Base-by-base conservation (phyloP, 805 yeast species). In the Teunomyces gatunensis region DNA sequence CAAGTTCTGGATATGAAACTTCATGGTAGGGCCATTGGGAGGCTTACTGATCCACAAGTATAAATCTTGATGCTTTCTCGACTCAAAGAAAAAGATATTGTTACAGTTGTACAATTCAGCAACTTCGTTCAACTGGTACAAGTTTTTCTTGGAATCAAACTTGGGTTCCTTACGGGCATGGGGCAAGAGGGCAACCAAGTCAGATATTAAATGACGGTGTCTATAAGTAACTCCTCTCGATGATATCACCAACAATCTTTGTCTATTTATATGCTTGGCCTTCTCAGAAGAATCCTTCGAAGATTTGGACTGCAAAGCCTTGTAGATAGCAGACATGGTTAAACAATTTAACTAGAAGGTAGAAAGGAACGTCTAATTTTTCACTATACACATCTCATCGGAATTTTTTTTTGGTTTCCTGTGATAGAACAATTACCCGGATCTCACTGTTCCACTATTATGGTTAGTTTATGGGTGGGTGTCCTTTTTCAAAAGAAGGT, bases 71-170 rank as follows among this genome's bases (percentile, higher is more conserved):
- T 92, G 97, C 69, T 94, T 94, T 73, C 98, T 85, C 47, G 96
- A 89, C 70, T 94, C 99, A 65, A 94, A 94, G 66, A 87, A 94
- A 65, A 90, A 74, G 56, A 94, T 81, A 65, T 94, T 94, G 72
- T 94, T 94, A 78, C 99, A 94, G 77, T 94, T 94, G 80, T 92
- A 90, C 54, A 94, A 75, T 63, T 94, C 99, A 2, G 98, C 98
- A 52, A 91, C 87, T 73, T 94, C 99, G 63, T 94, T 94, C 50
- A 94, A 78, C 66, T 90, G 92, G 64, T 81, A 80, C 53, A 92
- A 77, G 66, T 89, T 88, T 65, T 91, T 88, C 71, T 94, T 94
- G 49, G 91, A 85, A 69, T 94, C 99, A 60, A 92, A 78, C 66
- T 94, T 94, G 51, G 97, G 96, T 71, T 94, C 99, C 64, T 91